Evolutionary conservation across 208 protist species (phyloP).

Genomic region (Kentomonas sorsogonicus): DNA sequence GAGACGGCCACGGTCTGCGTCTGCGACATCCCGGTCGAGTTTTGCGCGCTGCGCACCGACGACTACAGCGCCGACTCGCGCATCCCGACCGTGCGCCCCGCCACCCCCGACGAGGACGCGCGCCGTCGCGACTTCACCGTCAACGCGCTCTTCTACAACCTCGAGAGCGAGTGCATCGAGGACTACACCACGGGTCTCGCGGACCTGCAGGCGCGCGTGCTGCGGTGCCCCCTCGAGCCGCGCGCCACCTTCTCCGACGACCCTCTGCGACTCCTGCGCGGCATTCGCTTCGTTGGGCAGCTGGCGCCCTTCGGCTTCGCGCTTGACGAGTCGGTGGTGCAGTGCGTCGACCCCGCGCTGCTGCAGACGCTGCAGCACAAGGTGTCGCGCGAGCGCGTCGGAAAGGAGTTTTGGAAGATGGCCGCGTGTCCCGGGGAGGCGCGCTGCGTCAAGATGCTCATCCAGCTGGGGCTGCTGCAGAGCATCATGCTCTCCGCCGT

Average conservation of each 20-base stretch:
- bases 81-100: conserved; percentile 87
- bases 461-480: conserved; percentile 53
- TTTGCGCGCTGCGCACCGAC: conserved; percentile 95
- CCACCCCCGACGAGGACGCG: conserved; percentile 92
- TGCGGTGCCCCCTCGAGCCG: conserved; percentile 89
- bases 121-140: conserved; percentile 97
- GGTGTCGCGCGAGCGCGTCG: conserved; percentile 80
- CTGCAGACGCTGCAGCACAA: conserved; percentile 59
- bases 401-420: conserved; percentile 86
- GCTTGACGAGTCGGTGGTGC: conserved; percentile 52
- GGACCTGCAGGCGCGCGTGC: conserved; percentile 75
- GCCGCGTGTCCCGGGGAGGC: conserved; percentile 38
- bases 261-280: conserved; percentile 91
- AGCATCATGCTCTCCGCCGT: conserved; percentile 57
- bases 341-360: conserved; percentile 45
- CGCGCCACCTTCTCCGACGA: conserved; percentile 89
- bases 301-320: conserved; percentile 81
- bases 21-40: conserved; percentile 90
- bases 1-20: conserved; percentile 95
- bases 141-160: conserved; percentile 98
- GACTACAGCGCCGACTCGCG: conserved; percentile 86
- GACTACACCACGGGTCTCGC: conserved; percentile 92
- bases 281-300: conserved; percentile 89
- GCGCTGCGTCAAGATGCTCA: conserved; percentile 58
- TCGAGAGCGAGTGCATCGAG: conserved; percentile 92